Conservation (phyloP, 1,139 yeast species). For the Candida sanyaensis region DNA sequence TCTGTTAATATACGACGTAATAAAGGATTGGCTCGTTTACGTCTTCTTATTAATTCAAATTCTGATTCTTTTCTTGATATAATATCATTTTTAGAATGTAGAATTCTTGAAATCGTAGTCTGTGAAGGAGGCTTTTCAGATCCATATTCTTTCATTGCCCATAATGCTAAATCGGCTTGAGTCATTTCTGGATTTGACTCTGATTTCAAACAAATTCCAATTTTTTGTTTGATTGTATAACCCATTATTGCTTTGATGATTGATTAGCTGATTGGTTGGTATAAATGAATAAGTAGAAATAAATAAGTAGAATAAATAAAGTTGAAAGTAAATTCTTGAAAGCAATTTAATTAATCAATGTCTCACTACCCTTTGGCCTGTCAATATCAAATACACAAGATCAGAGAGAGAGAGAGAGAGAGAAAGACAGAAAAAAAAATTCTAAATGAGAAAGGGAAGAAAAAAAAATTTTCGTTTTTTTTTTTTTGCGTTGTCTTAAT, state of each 20-base stretch:
- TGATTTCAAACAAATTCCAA: conserved; percentile 66
- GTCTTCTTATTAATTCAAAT: conserved; percentile 51
- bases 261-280: too few species aligned
- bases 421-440: too few species aligned
- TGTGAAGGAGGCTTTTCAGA: conserved; percentile 60
- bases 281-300: background rate
- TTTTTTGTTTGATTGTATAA: conserved; percentile 62
- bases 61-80: conserved; percentile 62
- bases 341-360: too few species aligned
- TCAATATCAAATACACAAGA: too few species aligned
- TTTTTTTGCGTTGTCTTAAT: too few species aligned
- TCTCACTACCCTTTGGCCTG: too few species aligned
- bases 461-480: too few species aligned
- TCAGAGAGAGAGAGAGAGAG: too few species aligned
- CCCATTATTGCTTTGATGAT: conserved; percentile 37
- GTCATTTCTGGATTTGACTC: conserved; percentile 69
- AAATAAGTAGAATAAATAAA: background rate
- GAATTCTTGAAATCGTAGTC: conserved; percentile 64
- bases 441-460: too few species aligned
- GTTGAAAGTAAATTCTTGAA: too few species aligned
- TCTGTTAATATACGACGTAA: conserved; percentile 60
- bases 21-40: conserved; percentile 58
- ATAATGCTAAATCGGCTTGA: conserved; percentile 62
- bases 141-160: conserved; percentile 62
- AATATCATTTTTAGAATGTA: conserved; percentile 58